phyloP scores from a whole-genome alignment of 805 yeast species.

The Debaryomyces tyrocola region DNA sequence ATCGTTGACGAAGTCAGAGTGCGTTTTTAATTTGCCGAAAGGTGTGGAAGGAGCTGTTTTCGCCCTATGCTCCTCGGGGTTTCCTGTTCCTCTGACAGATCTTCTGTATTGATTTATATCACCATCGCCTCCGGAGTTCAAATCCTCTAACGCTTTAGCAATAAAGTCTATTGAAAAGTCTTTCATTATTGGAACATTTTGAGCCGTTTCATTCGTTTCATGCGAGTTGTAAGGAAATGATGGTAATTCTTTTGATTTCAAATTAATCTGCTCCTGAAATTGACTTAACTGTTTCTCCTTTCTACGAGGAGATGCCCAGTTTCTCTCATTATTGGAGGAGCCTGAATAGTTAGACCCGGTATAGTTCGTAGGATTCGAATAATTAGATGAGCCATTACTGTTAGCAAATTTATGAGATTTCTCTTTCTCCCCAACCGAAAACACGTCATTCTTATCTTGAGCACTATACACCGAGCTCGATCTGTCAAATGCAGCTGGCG shows the following conservation, averaged over 20 bases:
- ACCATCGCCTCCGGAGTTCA: constrained; percentile 46
- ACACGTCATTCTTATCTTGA: constrained; percentile 18
- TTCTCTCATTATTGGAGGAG: constrained; percentile 25
- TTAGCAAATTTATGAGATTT: constrained; percentile 7
- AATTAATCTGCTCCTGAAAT: constrained; percentile 39
- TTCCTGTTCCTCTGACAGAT: constrained; percentile 30
- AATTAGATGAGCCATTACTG: constrained; percentile 26
- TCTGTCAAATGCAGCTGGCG: constrained; percentile 3
- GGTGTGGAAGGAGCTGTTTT: constrained; percentile 18
- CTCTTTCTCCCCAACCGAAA: constrained; percentile 9
- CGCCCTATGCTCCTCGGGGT: constrained; percentile 10
- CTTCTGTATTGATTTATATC: constrained; percentile 40
- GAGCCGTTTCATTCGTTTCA: constrained; percentile 5
- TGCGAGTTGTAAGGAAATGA: constrained; percentile 5
- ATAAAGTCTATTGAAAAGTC: constrained; percentile 47
- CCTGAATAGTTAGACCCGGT: constrained; percentile 17
- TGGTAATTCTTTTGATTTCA: constrained; percentile 31
- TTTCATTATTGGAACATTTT: constrained; percentile 35
- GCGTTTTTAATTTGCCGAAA: constrained; percentile 10
- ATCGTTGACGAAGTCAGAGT: constrained; percentile 36
- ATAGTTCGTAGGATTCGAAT: constrained; percentile 40
- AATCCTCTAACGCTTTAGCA: constrained; percentile 46
- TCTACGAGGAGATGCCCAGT: constrained; percentile 46
- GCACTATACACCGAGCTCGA: constrained; percentile 8
- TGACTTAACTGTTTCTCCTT: constrained; percentile 31